Percentiles rank a stretch among this genome's conserved stretches.
phyloP scores from a whole-genome alignment of 225 moss, liverwort and hornwort species.

The Pseudoscleropodium purum region DNA sequence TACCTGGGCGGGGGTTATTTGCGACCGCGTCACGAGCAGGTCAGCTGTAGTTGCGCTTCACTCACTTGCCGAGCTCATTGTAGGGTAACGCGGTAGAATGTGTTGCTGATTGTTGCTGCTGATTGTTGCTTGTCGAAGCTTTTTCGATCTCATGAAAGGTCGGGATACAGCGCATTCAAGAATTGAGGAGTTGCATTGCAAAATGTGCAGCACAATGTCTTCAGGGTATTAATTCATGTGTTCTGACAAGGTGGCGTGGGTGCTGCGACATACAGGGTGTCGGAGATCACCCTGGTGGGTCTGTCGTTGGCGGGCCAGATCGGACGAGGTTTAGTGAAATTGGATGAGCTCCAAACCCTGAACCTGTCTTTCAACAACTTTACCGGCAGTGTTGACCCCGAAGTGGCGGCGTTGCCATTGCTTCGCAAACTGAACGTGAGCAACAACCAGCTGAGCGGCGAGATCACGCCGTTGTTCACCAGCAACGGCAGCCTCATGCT shows the following conservation, averaged over 20 bases:
- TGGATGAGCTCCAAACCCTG: conserved; percentile 67
- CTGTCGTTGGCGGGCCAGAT: conserved; percentile 72
- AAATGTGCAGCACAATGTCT: background rate
- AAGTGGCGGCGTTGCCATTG: conserved; percentile 51
- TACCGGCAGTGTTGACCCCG: conserved; percentile 50
- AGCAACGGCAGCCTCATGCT: conserved; percentile 41
- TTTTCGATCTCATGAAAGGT: background rate
- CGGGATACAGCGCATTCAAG: background rate
- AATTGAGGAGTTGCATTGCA: background rate
- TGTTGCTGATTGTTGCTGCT: background rate
- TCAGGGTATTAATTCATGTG: background rate
- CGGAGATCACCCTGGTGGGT: conserved; percentile 58
- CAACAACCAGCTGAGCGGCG: conserved; percentile 70
- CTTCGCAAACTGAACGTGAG: conserved; percentile 64
- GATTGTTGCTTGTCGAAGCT: background rate
- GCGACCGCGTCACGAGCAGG: conserved; percentile 54
- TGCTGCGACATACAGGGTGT: conserved; percentile 34
- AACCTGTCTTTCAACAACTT: conserved; percentile 71
- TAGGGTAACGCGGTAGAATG: background rate
- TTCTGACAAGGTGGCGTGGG: background rate
- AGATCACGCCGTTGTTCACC: conserved; percentile 43
- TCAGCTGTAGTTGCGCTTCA: background rate
- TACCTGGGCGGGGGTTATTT: conserved; percentile 66
- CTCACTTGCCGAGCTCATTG: background rate
- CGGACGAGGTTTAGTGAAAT: conserved; percentile 67